Evolutionary conservation across 306 rosid species (phyloP), one percentile per base, ranked within the genome.

Genomic region (Vigna nakashimae): DNA sequence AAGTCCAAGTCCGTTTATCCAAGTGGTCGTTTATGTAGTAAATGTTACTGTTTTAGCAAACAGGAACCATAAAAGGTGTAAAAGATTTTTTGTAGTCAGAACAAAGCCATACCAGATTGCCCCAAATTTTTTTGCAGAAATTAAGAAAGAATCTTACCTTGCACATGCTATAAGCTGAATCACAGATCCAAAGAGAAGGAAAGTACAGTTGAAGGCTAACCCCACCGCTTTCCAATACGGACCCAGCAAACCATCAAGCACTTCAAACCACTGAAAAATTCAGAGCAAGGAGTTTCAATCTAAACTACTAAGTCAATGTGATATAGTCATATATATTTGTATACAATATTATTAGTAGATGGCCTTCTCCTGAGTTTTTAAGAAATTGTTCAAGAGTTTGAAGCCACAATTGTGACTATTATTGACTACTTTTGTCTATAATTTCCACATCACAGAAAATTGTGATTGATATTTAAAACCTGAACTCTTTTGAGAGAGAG

Each of bases 81-180:
- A 76, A 66, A 7, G 13, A 24, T 14, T 87, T 87, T 52, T 7
- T 9, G 24, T 12, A 4, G 75, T 38, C 17, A 28, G 9, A 36
- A 24, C 46, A 73, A 71, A 78, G 43, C 57, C 72, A 82, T 22
- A 17, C 69, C 68, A 58, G 38, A 69, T 57, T 11, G 56, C 28
- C 63, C 42, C 13, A 40, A 30, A 34, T 52, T 49, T 48, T 8
- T 65, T 14, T 8, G 40, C 15, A 28, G 15, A 73, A 48, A 64
- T 38, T 32, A 51, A 65, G 30, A 11, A 63, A 62, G 6, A 1
- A 5, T 16, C 26, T 46, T n/a, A 92, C 99, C 99, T 95, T 58
- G 99, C 99, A 78, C 99, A 95, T 75, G 90, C 99, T 83, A 95
- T 95, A 14, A 95, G 98, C 92, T 95, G 99, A 36, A 95, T 95